Evolutionary conservation across 306 rosid species (phyloP).

Genomic region (Amphicarpaea edgeworthii): DNA sequence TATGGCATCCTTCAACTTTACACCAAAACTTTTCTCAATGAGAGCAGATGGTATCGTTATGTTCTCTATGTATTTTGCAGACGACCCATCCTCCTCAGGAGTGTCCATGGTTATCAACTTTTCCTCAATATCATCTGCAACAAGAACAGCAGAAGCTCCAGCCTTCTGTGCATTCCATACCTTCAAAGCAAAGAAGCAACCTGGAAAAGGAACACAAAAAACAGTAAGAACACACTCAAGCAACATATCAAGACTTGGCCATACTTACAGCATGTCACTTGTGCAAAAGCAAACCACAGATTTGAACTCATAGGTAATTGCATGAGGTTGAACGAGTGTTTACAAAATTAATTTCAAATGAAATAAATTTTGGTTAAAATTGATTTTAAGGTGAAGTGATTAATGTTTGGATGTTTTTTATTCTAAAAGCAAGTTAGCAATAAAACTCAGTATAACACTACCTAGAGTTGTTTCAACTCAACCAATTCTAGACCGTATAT

Average conservation of each 20-base stretch:
- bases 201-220: slow-evolving; percentile 58
- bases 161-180: slow-evolving; percentile 99
- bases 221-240: slow-evolving; percentile 12
- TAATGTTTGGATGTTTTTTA: background rate
- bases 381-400: background rate
- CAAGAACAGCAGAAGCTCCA: slow-evolving; percentile 99
- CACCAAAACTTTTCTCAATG: slow-evolving; percentile 84
- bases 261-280: background rate
- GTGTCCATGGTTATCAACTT: slow-evolving; percentile 93
- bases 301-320: background rate
- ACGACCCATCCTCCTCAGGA: slow-evolving; percentile 84
- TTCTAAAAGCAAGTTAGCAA: background rate
- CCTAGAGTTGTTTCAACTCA: background rate
- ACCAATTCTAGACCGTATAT: background rate
- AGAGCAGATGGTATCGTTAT: slow-evolving; percentile 98
- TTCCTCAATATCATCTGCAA: slow-evolving; percentile 89
- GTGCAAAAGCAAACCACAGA: slow-evolving; percentile 19
- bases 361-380: background rate
- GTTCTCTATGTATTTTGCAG: slow-evolving; percentile 87
- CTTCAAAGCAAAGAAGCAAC: slow-evolving; percentile 96
- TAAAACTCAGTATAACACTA: background rate
- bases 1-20: slow-evolving; percentile 71
- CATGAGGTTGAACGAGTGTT: background rate
- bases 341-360: background rate
- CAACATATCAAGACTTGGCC: slow-evolving; percentile 14